phyloP scores from a whole-genome alignment of 169 alveolate species.

The Cryptosporidium andersoni region DNA sequence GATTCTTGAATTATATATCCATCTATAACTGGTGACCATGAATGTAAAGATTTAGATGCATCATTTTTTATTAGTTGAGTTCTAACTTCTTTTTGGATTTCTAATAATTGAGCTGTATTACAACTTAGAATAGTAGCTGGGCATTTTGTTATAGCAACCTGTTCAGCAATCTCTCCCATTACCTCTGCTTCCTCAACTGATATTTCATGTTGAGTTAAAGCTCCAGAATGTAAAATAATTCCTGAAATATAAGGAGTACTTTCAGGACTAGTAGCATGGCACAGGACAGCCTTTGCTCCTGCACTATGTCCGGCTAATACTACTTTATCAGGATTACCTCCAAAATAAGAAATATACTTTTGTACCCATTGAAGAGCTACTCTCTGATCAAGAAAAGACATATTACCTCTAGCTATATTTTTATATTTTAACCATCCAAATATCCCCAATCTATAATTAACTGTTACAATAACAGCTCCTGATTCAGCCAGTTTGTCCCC shows the following conservation, averaged over 20 bases:
- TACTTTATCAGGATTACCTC: constrained; percentile 77
- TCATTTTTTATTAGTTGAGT: constrained; percentile 25
- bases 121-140: constrained; percentile 62
- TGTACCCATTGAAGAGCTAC: constrained; percentile 77
- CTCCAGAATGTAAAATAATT: constrained; percentile 57
- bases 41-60: constrained; percentile 54
- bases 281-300: constrained; percentile 73
- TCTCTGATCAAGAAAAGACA: constrained; percentile 78
- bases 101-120: constrained; percentile 48
- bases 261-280: constrained; percentile 64
- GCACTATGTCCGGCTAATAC: constrained; percentile 76
- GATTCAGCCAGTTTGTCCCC: constrained; percentile 69
- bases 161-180: constrained; percentile 61
- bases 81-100: constrained; percentile 59
- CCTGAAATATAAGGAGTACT: constrained; percentile 49
- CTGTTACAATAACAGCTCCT: constrained; percentile 73
- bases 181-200: constrained; percentile 39
- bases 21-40: constrained; percentile 68
- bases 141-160: constrained; percentile 37
- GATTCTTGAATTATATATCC: constrained; percentile 55
- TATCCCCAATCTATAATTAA: constrained; percentile 74
- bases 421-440: constrained; percentile 73
- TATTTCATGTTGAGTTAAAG: constrained; percentile 65
- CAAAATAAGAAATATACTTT: constrained; percentile 74
- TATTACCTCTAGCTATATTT: constrained; percentile 62